Base-by-base conservation (phyloP, 2,329 filamentous ascomycete genomes). In the Anthostomella pinea region DNA sequence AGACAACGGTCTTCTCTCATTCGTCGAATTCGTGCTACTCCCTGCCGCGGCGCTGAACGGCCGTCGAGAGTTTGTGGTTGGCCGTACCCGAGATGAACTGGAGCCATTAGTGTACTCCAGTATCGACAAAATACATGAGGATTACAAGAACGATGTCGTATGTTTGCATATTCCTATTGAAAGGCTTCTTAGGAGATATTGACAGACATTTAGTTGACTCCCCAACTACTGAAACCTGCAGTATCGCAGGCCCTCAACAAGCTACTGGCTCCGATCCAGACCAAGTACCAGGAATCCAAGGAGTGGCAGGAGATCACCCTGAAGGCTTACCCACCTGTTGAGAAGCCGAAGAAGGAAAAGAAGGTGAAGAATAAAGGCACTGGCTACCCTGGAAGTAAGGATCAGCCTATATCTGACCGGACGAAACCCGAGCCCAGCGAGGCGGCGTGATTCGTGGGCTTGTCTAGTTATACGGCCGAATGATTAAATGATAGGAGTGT, bases 181-280 rank as follows among this genome's bases (percentile, higher is more conserved):
- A 3, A 10, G 7, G n/a, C 4, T 16, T 5, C 17, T 9, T 13
- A 15, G 15, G 41, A 15, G 4, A 10, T 45, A 41, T 51, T 52
- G 28, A 54, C 32, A 20, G 5, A 26, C 16, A 18, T 46, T 5
- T 47, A 82, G 75, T 75, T 95, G 44, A 88, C 85, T 1, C 93
- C 93, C 0, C 90, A 96, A 69, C 67, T 85, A 9, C 72, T 97
- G 34, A 97, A 98, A 70, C 76, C 83, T n/a, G 88, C 87, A 8
- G 81, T 94, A 5, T 77, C 85, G 5, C 74, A 79, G 34, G 87
- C 80, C 8, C 74, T 98, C 14, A 80, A 79, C 49, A 72, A 76
- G 24, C 75, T 97, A 9, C 72, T 95, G 39, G 79, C 74, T 2
- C 88, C 91, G 2, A 91, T 98, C 41, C 81, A 83, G 48, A 74